Evolutionary conservation across 768 basidiomycete genomes (phyloP).

Genomic region (Lentinus tigrinus): DNA sequence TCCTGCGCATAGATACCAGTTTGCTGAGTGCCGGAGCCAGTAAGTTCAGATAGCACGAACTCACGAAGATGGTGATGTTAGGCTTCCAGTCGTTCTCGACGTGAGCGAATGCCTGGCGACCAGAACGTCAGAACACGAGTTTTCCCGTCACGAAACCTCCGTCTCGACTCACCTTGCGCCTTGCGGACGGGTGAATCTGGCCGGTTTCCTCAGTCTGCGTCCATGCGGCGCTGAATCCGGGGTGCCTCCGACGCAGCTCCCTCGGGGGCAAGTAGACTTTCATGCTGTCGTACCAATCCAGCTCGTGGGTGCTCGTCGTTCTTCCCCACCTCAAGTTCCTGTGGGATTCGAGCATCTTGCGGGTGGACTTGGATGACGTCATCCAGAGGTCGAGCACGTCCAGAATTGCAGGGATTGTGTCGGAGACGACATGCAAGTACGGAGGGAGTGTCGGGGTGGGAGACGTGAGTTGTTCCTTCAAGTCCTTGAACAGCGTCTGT

Average conservation of each 20-base stretch:
- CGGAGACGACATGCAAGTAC: not conserved
- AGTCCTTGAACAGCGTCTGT: not conserved
- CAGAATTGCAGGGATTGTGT: not conserved
- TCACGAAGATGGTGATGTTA: too few relatives aligned
- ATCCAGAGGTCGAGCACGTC: constrained; percentile 4
- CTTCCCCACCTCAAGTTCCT: too few relatives aligned
- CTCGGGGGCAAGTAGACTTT: constrained; percentile 26
- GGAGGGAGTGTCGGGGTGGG: not conserved
- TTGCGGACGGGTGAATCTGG: not conserved
- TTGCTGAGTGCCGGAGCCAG: too few relatives aligned
- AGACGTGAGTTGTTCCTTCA: not conserved
- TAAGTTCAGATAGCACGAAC: too few relatives aligned
- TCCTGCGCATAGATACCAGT: too few relatives aligned
- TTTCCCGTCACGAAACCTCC: too few relatives aligned
- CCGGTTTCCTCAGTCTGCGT: not conserved
- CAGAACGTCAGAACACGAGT: too few relatives aligned
- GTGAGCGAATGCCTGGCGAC: not conserved
- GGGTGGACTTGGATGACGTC: not conserved
- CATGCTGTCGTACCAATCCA: constrained; percentile 24
- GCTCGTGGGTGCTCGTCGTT: constrained; percentile 21
- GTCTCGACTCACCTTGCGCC: constrained; percentile 5
- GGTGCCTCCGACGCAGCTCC: constrained; percentile 24
- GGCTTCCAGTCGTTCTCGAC: not conserved
- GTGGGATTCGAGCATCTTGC: not conserved
- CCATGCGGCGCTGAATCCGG: constrained; percentile 23